phyloP scores from a whole-genome alignment of 176 grass and related monocot species.

The Dactylis glomerata region DNA sequence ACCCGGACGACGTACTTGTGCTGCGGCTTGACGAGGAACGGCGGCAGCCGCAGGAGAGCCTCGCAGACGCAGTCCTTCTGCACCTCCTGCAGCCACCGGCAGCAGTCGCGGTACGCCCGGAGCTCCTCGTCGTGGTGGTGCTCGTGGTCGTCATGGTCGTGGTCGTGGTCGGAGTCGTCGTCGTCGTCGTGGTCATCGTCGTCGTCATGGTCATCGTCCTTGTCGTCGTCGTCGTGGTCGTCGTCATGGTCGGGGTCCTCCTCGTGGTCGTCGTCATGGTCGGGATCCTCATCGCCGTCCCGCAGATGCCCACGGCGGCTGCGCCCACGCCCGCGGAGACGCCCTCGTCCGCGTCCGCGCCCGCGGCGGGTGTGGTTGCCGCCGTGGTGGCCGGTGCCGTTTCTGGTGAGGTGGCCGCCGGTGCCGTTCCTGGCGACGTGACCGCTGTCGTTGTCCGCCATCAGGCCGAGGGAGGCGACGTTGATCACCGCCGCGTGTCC shows the following conservation, averaged over 20 bases:
- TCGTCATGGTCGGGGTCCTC: conserved; percentile 12
- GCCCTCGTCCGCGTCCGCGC: background rate
- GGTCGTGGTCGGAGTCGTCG: background rate
- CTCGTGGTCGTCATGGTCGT: background rate
- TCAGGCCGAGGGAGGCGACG: background rate
- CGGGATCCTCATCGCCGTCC: background rate
- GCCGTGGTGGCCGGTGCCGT: conserved; percentile 33
- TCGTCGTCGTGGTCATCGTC: background rate
- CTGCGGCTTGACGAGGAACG: conserved; percentile 74
- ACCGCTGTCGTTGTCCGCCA: conserved; percentile 14
- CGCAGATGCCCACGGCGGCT: conserved; percentile 12
- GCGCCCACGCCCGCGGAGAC: background rate
- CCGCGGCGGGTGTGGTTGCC: conserved; percentile 27
- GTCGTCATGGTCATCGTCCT: background rate
- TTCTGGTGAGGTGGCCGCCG: background rate
- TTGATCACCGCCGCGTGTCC: background rate
- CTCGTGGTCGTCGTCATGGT: conserved; percentile 22
- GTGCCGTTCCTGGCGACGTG: background rate
- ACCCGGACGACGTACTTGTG: conserved; percentile 68
- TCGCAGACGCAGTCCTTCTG: conserved; percentile 82
- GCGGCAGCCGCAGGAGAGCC: conserved; percentile 61
- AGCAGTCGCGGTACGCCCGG: conserved; percentile 62
- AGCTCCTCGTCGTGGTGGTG: conserved; percentile 47
- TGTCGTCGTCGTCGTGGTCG: conserved; percentile 12
- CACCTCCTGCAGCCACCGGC: conserved; percentile 77